phyloP scores from a whole-genome alignment of 345 rosid species.

The Passiflora organensis region DNA sequence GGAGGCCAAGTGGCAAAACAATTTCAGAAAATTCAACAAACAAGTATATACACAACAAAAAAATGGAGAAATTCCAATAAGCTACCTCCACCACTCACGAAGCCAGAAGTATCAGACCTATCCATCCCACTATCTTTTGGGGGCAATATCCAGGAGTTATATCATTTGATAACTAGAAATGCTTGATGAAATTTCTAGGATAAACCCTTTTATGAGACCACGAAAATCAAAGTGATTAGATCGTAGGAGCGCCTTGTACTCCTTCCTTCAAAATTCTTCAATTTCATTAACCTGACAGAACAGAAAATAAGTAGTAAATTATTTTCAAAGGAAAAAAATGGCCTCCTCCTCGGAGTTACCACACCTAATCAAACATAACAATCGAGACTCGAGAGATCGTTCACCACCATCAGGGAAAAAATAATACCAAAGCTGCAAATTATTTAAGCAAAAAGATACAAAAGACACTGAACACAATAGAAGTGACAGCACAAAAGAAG shows the following conservation, averaged over 20 bases:
- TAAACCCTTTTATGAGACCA: slow-evolving; percentile 43
- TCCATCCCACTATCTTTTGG: slow-evolving; percentile 47
- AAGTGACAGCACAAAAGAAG: too few relatives aligned
- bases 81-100: slow-evolving; percentile 73
- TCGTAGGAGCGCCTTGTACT: slow-evolving; percentile 39
- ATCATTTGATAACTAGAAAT: slow-evolving; percentile 4
- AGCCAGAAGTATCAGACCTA: slow-evolving; percentile 83
- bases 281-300: slow-evolving; percentile 45
- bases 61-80: slow-evolving; percentile 22
- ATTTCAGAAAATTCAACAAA: slow-evolving; percentile 22
- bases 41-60: slow-evolving; percentile 23
- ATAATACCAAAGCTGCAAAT: too few relatives aligned
- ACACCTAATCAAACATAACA: too few relatives aligned
- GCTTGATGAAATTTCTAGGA: slow-evolving; percentile 54
- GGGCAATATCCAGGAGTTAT: slow-evolving; percentile 10
- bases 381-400: too few relatives aligned
- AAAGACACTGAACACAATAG: too few relatives aligned
- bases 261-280: slow-evolving; percentile 24
- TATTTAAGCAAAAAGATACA: too few relatives aligned
- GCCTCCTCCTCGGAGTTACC: neutral
- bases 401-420: too few relatives aligned
- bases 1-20: neutral
- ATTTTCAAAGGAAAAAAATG: neutral
- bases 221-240: slow-evolving; percentile 23
- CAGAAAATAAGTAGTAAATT: neutral